Evolutionary conservation across 805 yeast genomes (phyloP), one percentile per base, ranked within the genome.

Genomic region (Myxozyma sirexii): DNA sequence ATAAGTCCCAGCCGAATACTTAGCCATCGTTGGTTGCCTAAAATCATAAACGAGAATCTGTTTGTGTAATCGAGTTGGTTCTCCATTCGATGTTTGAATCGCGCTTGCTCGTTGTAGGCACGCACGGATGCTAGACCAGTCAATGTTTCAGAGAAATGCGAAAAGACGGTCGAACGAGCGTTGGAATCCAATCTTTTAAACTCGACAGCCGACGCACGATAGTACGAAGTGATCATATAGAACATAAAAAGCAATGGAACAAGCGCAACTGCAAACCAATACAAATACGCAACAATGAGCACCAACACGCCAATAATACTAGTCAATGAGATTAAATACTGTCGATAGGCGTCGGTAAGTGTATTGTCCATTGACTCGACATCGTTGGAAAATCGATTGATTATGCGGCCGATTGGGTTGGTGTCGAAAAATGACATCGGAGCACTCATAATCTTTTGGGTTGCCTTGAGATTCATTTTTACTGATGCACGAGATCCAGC

Each of bases 341-440:
- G 73, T 66, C 93, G 80, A 41, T 87, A 65, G 68, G 86, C 88
- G 70, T 87, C 91, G 56, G 84, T 81, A 58, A 89, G 75, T 72
- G 87, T 93, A 70, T 88, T 88, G 69, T 90, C 96, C 71, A 90
- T 75, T 3, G 85, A 84, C 71, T 90, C 96, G 0, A 94, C 87
- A 72, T 90, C 97, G 67, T 89, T 89, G 1, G 96, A 89, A 72
- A 90, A 90, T 65, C 97, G 78, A 74, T 89, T 90, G 71, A 91
- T 76, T 59, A 90, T 84, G 67, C 97, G 79, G 1, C 97, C 97
- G 79, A 88, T 80, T 19, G 97, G 97, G 0, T 96, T 88, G 8
- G 90, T 84, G 69, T 91, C 97, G 74, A 90, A 80, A 71, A 83
- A 91, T 0, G 85, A 75, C 92, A 89, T 88, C 48, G 96, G 96